Percentiles rank a stretch among this genome's conserved stretches.
These are phyloP conservation scores for Yamagishiella unicocca DNA, from an alignment of 139 green algal genomes.

Conservation along the genomic window DNA sequence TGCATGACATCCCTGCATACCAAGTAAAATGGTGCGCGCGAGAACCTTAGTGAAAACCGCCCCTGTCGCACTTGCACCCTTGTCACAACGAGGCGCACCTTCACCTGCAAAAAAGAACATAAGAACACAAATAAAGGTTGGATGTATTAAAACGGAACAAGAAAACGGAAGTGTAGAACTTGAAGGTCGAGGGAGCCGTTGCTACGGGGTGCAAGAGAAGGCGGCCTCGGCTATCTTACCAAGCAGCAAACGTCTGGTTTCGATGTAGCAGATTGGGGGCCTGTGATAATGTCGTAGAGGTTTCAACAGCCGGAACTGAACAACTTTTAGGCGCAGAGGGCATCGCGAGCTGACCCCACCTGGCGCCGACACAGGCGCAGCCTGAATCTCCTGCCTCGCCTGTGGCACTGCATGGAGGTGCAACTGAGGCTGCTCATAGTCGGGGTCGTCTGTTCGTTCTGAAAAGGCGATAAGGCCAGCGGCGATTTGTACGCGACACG, in stretches of 20 bases:
- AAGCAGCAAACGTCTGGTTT: conserved; percentile 20
- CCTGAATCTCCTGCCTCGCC: not conserved
- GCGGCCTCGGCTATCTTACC: not conserved
- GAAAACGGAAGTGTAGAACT: not conserved
- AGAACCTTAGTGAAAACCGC: not conserved
- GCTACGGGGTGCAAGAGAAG: not conserved
- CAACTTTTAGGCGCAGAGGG: not conserved
- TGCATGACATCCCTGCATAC: conserved; percentile 15
- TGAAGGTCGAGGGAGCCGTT: not conserved
- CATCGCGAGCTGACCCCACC: not conserved
- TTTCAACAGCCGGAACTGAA: not conserved
- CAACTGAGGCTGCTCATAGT: conserved; percentile 21
- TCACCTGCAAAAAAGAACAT: not conserved
- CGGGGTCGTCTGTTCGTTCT: not conserved
- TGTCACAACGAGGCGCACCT: not conserved
- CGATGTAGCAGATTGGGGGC: not conserved
- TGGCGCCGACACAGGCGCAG: not conserved
- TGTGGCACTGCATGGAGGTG: not conserved
- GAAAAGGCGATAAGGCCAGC: not conserved
- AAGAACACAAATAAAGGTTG: too few species aligned
- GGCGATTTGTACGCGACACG: too few species aligned
- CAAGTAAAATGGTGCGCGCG: not conserved
- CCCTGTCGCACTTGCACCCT: too few species aligned
- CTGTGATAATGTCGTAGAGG: not conserved
- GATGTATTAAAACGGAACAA: not conserved